These are phyloP conservation scores for Rubia tinctorum DNA, from an alignment of 305 asterid genomes.

Conservation along the genomic window DNA sequence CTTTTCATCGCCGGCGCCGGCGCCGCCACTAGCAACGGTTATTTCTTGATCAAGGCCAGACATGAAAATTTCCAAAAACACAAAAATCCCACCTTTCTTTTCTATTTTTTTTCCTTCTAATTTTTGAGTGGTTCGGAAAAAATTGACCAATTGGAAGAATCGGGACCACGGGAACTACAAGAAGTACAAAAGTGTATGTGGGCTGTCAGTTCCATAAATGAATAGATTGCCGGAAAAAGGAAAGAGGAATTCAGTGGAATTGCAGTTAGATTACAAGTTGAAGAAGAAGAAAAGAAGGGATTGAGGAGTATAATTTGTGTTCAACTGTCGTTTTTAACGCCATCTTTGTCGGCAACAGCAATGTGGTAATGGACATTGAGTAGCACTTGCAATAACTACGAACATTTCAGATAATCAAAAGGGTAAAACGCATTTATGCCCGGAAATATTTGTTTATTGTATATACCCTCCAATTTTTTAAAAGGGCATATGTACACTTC, in stretches of 20 bases:
- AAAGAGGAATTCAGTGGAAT: neutral
- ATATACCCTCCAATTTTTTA: no score
- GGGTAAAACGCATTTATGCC: no score
- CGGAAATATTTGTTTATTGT: no score
- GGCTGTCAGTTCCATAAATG: conserved; percentile 4
- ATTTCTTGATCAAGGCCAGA: conserved; percentile 36
- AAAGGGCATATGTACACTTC: no score
- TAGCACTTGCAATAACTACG: neutral
- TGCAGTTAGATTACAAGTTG: neutral
- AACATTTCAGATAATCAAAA: neutral
- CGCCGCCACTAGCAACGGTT: conserved; percentile 18
- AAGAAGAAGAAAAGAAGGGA: neutral
- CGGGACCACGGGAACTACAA: conserved; percentile 17
- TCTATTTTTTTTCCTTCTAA: neutral
- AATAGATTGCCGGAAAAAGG: neutral
- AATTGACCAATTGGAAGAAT: neutral
- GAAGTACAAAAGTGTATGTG: conserved; percentile 7
- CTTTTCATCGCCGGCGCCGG: conserved; percentile 18
- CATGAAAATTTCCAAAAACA: conserved; percentile 25
- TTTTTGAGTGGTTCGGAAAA: neutral
- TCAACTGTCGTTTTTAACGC: conserved; percentile 26
- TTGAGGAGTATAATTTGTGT: neutral
- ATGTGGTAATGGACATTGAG: neutral
- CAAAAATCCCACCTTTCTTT: neutral
- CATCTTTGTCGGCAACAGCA: conserved; percentile 17